Conservation (phyloP, 1,284 basidiomycete species). For the Sporisorium iseilematis-ciliati region DNA sequence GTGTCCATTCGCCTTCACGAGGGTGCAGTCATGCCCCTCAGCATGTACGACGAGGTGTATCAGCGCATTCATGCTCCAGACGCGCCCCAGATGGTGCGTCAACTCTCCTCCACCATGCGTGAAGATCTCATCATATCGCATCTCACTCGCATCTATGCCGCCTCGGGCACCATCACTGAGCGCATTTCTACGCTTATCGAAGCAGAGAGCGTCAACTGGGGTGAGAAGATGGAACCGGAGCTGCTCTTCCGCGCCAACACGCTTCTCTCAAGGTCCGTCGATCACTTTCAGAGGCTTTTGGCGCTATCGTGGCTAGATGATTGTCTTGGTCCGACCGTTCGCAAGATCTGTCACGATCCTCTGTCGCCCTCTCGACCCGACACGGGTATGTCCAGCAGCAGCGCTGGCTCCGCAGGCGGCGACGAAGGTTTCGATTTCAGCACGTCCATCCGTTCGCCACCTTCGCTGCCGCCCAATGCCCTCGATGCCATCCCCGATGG, state of each 20-base stretch:
- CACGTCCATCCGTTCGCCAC: conserved; percentile 31
- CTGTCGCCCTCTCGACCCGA: conserved; percentile 27
- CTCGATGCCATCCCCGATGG: conserved; percentile 41
- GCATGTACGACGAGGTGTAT: conserved; percentile 51
- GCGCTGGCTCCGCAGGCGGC: conserved; percentile 15
- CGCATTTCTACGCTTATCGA: conserved; percentile 49
- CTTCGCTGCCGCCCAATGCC: conserved; percentile 20
- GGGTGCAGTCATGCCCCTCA: conserved; percentile 53
- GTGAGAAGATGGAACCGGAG: conserved; percentile 50
- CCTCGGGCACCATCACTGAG: conserved; percentile 56
- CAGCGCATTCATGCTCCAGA: conserved; percentile 37
- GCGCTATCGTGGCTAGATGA: conserved; percentile 55
- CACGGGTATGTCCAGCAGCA: conserved; percentile 12
- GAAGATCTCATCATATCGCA: conserved; percentile 55
- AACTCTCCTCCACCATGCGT: conserved; percentile 47
- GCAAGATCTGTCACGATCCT: conserved; percentile 52
- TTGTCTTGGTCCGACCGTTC: conserved; percentile 55
- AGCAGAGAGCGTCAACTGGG: conserved; percentile 45
- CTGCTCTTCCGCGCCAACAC: conserved; percentile 64
- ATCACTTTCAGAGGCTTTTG: conserved; percentile 57
- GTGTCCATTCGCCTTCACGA: conserved; percentile 49
- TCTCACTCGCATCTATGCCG: conserved; percentile 53
- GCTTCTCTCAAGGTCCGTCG: conserved; percentile 57
- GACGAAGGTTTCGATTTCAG: conserved; percentile 31
- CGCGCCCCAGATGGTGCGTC: conserved; percentile 31